A percentile compares a stretch with the other conserved stretches of the same genome.
phyloP scores from a whole-genome alignment of 2,329 filamentous ascomycete species.

The Dothistroma pini region DNA sequence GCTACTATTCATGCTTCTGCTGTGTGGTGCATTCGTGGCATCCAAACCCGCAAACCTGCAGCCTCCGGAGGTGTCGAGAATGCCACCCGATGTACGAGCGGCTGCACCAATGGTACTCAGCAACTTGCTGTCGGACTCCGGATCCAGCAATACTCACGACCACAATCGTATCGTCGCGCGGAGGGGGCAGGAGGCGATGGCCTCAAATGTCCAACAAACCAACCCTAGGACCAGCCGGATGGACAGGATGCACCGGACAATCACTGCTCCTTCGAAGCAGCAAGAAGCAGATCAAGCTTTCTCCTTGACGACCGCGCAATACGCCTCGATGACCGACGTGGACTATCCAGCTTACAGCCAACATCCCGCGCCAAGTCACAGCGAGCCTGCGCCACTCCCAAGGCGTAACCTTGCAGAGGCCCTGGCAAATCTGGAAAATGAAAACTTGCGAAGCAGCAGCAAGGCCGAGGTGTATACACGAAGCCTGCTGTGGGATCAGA shows the following conservation, averaged over 20 bases:
- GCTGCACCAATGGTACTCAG: conserved; percentile 74
- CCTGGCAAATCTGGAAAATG: conserved; percentile 70
- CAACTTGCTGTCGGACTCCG: conserved; percentile 52
- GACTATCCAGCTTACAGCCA: conserved; percentile 64
- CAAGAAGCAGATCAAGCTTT: conserved; percentile 88
- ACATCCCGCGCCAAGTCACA: conserved; percentile 9
- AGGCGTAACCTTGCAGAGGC: conserved; percentile 76
- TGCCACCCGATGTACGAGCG: conserved; percentile 75
- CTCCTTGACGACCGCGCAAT: conserved; percentile 79
- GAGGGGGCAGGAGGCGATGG: conserved; percentile 24
- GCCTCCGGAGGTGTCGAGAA: conserved; percentile 67
- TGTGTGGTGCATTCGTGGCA: conserved; percentile 92
- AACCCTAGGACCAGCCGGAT: conserved; percentile 27
- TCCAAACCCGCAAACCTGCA: conserved; percentile 73
- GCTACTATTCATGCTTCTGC: conserved; percentile 89
- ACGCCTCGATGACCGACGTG: conserved; percentile 69
- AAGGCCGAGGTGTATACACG: conserved; percentile 89
- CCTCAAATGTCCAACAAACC: conserved; percentile 18
- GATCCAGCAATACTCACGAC: conserved; percentile 10
- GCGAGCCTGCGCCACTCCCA: conserved; percentile 32
- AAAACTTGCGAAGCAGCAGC: conserved; percentile 37
- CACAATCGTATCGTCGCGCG: conserved; percentile 8
- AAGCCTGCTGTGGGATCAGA: conserved; percentile 89
- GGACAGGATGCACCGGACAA: conserved; percentile 43
- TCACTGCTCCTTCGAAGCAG: conserved; percentile 65